Conservation (phyloP, 768 basidiomycete species). For the Trametes villosa region DNA sequence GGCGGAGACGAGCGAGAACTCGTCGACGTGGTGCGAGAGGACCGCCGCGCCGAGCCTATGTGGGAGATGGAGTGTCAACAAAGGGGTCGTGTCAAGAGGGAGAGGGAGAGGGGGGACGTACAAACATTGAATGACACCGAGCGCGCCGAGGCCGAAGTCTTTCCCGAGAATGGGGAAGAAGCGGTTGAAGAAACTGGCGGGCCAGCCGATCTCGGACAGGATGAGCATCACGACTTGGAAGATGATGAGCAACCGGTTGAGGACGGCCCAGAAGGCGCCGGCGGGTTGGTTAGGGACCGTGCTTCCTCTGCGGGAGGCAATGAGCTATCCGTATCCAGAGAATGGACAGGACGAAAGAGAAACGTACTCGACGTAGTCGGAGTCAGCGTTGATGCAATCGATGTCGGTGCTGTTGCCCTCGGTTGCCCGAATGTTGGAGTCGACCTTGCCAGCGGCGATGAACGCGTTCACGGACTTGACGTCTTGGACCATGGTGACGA, state of each 20-base stretch:
- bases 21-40: slow-evolving; percentile 69
- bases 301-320: slow-evolving; percentile 50
- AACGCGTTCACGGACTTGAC: slow-evolving; percentile 76
- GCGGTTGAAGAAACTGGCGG: slow-evolving; percentile 73
- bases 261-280: slow-evolving; percentile 89
- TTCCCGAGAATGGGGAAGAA: slow-evolving; percentile 88
- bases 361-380: slow-evolving; percentile 79
- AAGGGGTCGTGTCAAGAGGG: not conserved
- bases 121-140: slow-evolving; percentile 87
- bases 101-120: slow-evolving; percentile 9
- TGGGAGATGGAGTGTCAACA: not conserved
- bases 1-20: slow-evolving; percentile 87
- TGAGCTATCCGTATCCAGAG: not conserved
- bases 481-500: slow-evolving; percentile 74
- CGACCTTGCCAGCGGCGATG: slow-evolving; percentile 43
- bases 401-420: slow-evolving; percentile 19
- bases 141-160: slow-evolving; percentile 82
- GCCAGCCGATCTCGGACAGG: slow-evolving; percentile 84
- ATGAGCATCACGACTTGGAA: slow-evolving; percentile 82
- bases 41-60: slow-evolving; percentile 58
- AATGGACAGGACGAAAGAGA: not conserved
- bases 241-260: slow-evolving; percentile 86
- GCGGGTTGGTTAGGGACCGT: slow-evolving; percentile 92
- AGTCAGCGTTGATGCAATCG: slow-evolving; percentile 49
- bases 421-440: slow-evolving; percentile 16